phyloP scores from a whole-genome alignment of 495 filamentous ascomycete genomes.

The Daldinia loculata region DNA sequence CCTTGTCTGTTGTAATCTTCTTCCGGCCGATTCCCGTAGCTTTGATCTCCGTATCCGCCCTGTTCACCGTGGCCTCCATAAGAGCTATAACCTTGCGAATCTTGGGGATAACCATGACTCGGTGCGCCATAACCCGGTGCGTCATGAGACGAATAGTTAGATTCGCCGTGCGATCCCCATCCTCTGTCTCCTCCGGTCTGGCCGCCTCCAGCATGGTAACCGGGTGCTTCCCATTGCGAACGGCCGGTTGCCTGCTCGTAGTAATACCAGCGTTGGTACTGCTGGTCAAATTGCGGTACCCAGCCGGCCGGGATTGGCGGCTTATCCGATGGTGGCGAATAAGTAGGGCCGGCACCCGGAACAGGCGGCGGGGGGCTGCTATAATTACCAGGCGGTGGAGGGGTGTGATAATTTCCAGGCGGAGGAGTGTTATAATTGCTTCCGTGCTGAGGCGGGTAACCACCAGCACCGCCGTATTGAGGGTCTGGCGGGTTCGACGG shows the following conservation, averaged over 20 bases:
- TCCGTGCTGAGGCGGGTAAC: conserved; percentile 37
- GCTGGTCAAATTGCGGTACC: conserved; percentile 67
- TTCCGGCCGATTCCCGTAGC: conserved; percentile 13
- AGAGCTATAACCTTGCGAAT: conserved; percentile 26
- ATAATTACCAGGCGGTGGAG: conserved; percentile 10
- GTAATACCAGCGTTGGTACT: conserved; percentile 67
- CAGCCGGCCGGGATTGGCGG: conserved; percentile 67
- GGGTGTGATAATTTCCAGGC: conserved; percentile 17
- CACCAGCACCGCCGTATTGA: conserved; percentile 21
- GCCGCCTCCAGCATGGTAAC: conserved; percentile 30
- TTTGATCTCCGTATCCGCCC: conserved; percentile 28
- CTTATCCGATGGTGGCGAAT: conserved; percentile 55
- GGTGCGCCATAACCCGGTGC: conserved; percentile 24
- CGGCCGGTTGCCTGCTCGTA: conserved; percentile 66
- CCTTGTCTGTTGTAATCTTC: conserved; percentile 44
- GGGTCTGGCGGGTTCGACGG: conserved; percentile 11
- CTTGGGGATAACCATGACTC: conserved; percentile 19
- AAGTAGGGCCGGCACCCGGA: conserved; percentile 36
- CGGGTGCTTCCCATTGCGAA: conserved; percentile 67
- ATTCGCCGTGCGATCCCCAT: conserved; percentile 27
- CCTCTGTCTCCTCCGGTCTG: conserved; percentile 28
- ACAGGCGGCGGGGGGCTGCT: conserved; percentile 45
- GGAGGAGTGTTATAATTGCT: conserved; percentile 36
- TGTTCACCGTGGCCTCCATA: conserved; percentile 10
- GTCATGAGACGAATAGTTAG: conserved; percentile 21